These are phyloP conservation scores for Linum tenue DNA, from an alignment of 345 rosid species.

Conservation along the genomic window DNA sequence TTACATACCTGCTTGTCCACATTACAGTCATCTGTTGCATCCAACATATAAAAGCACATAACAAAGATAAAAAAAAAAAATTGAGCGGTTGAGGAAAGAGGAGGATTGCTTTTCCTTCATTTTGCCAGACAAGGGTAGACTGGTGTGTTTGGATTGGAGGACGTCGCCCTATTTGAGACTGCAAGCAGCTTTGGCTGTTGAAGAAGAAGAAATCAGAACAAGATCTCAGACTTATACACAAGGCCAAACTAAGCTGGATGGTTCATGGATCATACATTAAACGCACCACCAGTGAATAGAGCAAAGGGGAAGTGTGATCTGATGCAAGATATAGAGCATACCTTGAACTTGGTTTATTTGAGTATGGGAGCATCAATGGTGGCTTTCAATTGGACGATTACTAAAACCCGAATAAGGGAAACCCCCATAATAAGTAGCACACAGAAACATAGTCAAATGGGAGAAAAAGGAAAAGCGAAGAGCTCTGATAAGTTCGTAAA, in stretches of 20 bases:
- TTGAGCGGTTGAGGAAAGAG: neutral
- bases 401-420: too few species aligned
- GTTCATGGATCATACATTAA: neutral
- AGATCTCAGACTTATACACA: neutral
- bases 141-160: neutral
- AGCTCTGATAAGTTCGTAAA: too few species aligned
- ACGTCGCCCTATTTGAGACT: neutral
- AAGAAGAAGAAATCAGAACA: neutral
- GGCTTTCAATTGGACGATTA: too few species aligned
- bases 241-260: neutral
- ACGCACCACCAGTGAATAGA: neutral
- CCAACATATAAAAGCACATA: neutral
- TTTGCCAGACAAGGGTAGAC: neutral
- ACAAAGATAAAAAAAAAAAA: neutral
- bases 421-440: too few species aligned
- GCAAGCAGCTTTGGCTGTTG: constrained; percentile 4
- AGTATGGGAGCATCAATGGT: too few species aligned
- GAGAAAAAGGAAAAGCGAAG: too few species aligned
- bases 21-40: neutral
- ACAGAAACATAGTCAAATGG: too few species aligned
- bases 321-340: too few species aligned
- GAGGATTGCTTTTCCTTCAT: neutral
- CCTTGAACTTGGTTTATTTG: too few species aligned
- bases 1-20: constrained; percentile 3
- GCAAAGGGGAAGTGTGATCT: neutral